Evolutionary conservation across 768 basidiomycete species (phyloP), one percentile per base, ranked within the genome.

Genomic region (Boletus patriciae): DNA sequence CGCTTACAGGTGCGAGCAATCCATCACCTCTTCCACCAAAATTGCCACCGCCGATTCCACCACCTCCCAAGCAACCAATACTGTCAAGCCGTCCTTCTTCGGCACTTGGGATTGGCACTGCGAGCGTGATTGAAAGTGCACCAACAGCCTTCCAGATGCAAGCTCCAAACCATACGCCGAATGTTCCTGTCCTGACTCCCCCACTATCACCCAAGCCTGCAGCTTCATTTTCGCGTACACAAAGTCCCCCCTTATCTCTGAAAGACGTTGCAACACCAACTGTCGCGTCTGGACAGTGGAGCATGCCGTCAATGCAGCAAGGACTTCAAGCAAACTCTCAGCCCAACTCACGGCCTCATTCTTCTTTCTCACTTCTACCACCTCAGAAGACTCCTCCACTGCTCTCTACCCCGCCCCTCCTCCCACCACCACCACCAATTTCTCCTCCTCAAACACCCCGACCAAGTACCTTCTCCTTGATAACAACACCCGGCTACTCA

Each of bases 21-120:
- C 74, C 81, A 16, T 63, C 71, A 12, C 72, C 78, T 15, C 67
- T 79, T 41, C 77, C 80, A 4, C 56, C 65, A 12, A 79, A 70
- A 46, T 67, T 84, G 50, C 81, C 82, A 21, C 78, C 81, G 12
- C 81, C 77, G 9, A 73, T 77, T 43, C 69, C 74, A n/a, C 76
- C 74, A 8, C 74, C 71, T 25, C 60, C 64, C 27, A 66, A 60
- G 19, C 65, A 71, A 56, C 65, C 75, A 38, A 61, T 57, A 19
- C 52, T 52, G 52, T 60, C 66, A 13, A 48, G 38, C 41, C 61
- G 47, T 38, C 52, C 58, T 38, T 36, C 66, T 29, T 54, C 54
- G 6, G 43, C 52, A 10, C n/a, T 53, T 36, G 57, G 41, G 2
- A 19, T 50, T 23, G 62, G 54, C 46, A 27, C 44, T 16, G 33